Base-by-base conservation (phyloP, 495 filamentous ascomycete species). In the Symbiotaphrina buchneri region DNA sequence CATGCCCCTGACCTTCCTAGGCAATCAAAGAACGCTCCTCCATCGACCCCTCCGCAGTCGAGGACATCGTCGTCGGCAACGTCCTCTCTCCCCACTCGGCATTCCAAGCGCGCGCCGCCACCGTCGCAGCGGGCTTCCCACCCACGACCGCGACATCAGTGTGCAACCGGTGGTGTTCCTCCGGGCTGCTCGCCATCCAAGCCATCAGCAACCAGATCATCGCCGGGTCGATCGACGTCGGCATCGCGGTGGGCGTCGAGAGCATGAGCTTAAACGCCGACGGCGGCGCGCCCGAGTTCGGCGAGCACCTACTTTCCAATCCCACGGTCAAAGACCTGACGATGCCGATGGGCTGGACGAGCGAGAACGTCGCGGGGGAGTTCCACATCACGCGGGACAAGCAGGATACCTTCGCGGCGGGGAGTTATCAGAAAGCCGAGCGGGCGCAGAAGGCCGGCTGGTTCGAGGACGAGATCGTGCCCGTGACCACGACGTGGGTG, bases 261-360 rank as follows among this genome's bases (percentile, higher is more conserved):
- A 78, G 70, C 47, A 92, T 93, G 83, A 90, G 77, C 28, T 52
- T 72, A 32, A 91, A 91, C 49, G 92, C 92, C 51, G 80, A 71
- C 5, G 65, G 56, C 0, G 56, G 68, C 32, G 84, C 84, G 72
- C 65, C 71, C 1, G 73, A 64, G 28, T 49, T 92, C 34, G 67
- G 56, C 41, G 61, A 76, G 2, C 68, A 57, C 1, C 45, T 46
- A 5, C 66, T 66, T 5, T 57, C 74, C 47, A 75, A 87, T 34
- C 73, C 78, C 5, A 47, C 61, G 24, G 83, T n/a, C n/a, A n/a
- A n/a, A n/a, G n/a, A 91, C 45, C 91, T 83, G 42, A 71, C 92
- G 42, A 87, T 90, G 83, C 68, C 69, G 33, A 94, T 94, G 84
- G 83, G 84, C 0, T 44, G 85, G 25, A 94, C 84, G n/a, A 68